These are phyloP conservation scores for Posidonia oceanica DNA, from an alignment of 116 monocot genomes.

Conservation along the genomic window DNA sequence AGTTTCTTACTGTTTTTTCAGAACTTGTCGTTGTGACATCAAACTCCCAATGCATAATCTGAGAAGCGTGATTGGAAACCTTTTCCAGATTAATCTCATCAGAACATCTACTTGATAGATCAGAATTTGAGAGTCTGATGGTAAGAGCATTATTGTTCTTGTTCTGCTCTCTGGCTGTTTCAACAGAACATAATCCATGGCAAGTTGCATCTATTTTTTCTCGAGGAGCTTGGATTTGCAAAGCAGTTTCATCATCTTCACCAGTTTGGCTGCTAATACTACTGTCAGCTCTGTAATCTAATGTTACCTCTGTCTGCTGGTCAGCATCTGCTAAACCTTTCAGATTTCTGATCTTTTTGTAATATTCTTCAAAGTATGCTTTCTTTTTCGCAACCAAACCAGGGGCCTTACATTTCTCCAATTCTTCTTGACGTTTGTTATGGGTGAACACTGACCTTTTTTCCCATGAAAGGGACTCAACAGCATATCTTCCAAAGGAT, in stretches of 20 bases:
- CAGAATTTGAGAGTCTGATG: neutral
- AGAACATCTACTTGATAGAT: neutral
- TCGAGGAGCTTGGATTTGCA: neutral
- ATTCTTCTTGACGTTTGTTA: conserved; percentile 65
- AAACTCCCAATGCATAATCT: neutral
- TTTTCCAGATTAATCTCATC: conserved; percentile 5
- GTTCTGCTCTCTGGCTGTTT: neutral
- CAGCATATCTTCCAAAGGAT: conserved; percentile 71
- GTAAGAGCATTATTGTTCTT: neutral
- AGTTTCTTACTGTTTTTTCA: neutral
- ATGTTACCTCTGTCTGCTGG: conserved; percentile 28
- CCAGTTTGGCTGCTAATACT: conserved; percentile 34
- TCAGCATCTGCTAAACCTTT: conserved; percentile 36
- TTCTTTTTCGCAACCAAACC: conserved; percentile 90
- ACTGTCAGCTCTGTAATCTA: conserved; percentile 35
- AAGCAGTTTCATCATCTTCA: conserved; percentile 6
- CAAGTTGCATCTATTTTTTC: neutral
- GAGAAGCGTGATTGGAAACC: neutral
- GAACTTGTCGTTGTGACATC: neutral
- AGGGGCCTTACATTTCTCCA: conserved; percentile 56
- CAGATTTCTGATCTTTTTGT: conserved; percentile 46
- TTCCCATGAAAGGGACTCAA: conserved; percentile 75
- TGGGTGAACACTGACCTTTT: conserved; percentile 69
- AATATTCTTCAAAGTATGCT: conserved; percentile 87
- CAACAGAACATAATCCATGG: conserved; percentile 7